Base-by-base conservation (phyloP, 352 stramenopile species). In the Phytopythium vexans region DNA sequence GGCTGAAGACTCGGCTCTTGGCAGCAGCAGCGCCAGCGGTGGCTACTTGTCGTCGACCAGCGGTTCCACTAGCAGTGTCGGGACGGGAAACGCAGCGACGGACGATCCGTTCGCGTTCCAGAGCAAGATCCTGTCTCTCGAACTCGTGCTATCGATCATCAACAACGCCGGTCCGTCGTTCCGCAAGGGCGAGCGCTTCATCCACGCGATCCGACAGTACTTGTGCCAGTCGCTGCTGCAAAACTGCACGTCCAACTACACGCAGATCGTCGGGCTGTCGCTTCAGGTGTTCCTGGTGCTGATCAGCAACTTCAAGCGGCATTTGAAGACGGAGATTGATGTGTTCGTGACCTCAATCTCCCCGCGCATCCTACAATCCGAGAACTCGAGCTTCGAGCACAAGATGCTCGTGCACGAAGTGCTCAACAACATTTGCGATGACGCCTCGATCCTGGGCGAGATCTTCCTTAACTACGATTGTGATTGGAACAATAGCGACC, bases 271-370 rank as follows among this genome's bases (percentile, higher is more conserved):
- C 27, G 96, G 95, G 44, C 70, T 99, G 6, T 98, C 90, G 31
- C 80, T 99, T 52, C 96, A 98, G 58, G 97, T 99, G 36, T 99
- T 99, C 66, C 71, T 99, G 10, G 70, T 97, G 42, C 73, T 99
- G 39, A 86, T 99, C 56, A 79, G 86, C 37, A 83, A 95, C 41
- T 97, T 97, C 55, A 97, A 97, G 70, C 81, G 74, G 1, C 88
- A 99, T 68, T 73, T 99, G 2, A 99, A 99, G 66, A 81, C 89
- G 27, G 97, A 99, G 72, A 96, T 99, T 60, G 96, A 99, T 64
- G 96, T 99, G 11, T 99, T 99, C 64, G 92, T 99, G 34, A 96
- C 94, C 4, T 98, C 97, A 50, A 98, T 99, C 56, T 99, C 99
- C 72, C 67, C n/a, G n/a, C n/a, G n/a, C n/a, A n/a, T n/a, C n/a